Percentiles rank a stretch among this genome's conserved stretches.
Evolutionary conservation across 371 early-diverging fungal species (phyloP).

Genomic region (Sporodiniella umbellata): DNA sequence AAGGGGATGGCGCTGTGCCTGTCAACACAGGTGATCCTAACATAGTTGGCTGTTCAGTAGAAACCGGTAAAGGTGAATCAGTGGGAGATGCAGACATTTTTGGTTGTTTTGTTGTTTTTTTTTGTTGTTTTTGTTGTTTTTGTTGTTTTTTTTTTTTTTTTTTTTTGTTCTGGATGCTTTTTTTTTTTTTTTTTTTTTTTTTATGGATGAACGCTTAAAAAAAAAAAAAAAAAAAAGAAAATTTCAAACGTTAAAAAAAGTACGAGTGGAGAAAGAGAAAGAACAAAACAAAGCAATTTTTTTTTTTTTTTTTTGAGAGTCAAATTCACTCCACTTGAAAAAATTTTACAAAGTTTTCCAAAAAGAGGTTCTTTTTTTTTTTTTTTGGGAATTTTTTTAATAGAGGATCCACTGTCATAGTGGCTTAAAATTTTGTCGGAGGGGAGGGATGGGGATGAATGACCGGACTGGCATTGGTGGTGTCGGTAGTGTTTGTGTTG

Average conservation of each 20-base stretch:
- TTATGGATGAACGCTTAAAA: background rate
- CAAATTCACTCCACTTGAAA: background rate
- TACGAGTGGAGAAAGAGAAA: conserved; percentile 17
- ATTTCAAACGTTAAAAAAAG: conserved; percentile 27
- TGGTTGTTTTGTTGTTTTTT: conserved; percentile 8
- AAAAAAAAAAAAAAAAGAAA: conserved; percentile 20
- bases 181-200: background rate
- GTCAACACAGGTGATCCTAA: conserved; percentile 11
- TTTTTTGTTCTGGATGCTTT: background rate
- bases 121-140: conserved; percentile 2
- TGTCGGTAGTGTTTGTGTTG: background rate
- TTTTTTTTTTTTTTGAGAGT: background rate
- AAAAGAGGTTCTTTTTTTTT: background rate
- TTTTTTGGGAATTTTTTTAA: background rate
- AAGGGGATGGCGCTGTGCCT: conserved; percentile 42
- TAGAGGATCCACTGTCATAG: background rate
- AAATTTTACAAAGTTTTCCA: background rate
- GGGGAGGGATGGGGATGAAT: background rate
- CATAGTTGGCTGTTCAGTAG: conserved; percentile 3
- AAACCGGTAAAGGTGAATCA: background rate
- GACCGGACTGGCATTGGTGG: background rate
- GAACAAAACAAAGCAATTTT: conserved; percentile 5
- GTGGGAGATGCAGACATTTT: conserved; percentile 6
- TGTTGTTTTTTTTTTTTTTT: background rate
- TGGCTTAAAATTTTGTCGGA: conserved; percentile 1